These are phyloP conservation scores for Solanum sejunctum DNA, from an alignment of 257 asterid species.

Conservation along the genomic window DNA sequence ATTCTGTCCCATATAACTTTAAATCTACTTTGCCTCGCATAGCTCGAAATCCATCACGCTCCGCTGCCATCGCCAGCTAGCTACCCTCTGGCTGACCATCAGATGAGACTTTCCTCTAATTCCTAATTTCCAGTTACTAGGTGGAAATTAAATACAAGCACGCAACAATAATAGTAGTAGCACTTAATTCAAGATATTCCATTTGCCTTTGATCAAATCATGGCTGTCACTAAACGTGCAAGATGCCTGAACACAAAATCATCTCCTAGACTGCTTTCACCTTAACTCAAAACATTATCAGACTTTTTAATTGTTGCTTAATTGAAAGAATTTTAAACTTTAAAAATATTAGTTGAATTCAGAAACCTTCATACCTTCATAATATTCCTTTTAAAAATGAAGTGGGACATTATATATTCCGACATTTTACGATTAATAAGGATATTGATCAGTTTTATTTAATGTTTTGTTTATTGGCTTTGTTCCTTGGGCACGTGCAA, in stretches of 20 bases:
- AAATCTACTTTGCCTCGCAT: too few relatives aligned
- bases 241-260: background rate
- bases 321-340: background rate
- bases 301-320: background rate
- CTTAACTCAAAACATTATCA: background rate
- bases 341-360: background rate
- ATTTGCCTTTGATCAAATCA: background rate
- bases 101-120: background rate
- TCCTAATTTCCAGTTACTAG: background rate
- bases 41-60: too few relatives aligned
- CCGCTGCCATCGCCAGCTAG: too few relatives aligned
- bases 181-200: background rate
- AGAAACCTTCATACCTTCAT: background rate
- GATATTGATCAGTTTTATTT: background rate
- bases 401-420: background rate
- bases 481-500: slow-evolving; percentile 10
- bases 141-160: background rate
- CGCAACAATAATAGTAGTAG: background rate
- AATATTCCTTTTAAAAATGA: background rate
- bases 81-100: background rate
- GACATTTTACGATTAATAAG: background rate
- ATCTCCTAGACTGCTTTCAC: background rate
- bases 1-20: too few relatives aligned
- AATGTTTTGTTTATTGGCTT: background rate
- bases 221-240: background rate